phyloP scores from a whole-genome alignment of 2,329 filamentous ascomycete species.

The Geosmithia putterillii region DNA sequence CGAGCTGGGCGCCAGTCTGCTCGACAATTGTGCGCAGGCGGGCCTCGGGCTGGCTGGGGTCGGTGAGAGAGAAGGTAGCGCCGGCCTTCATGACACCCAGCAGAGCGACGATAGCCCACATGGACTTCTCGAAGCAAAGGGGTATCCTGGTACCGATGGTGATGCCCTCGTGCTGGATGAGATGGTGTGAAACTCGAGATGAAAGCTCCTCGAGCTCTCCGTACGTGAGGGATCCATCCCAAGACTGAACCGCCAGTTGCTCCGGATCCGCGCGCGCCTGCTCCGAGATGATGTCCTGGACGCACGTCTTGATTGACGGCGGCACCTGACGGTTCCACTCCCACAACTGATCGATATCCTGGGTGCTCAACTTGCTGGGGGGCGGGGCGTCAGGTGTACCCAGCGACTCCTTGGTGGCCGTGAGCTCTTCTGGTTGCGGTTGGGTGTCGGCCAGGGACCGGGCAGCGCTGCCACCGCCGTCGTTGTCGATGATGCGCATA shows the following conservation, averaged over 20 bases:
- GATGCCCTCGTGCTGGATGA: slow-evolving; percentile 21
- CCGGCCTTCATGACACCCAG: slow-evolving; percentile 36
- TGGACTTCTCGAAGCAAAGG: slow-evolving; percentile 37
- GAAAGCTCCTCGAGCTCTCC: slow-evolving; percentile 28
- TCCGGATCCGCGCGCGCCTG: slow-evolving; percentile 21
- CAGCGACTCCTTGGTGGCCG: background rate
- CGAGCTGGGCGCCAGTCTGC: slow-evolving; percentile 23
- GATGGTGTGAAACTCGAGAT: slow-evolving; percentile 24
- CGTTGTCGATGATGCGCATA: slow-evolving; percentile 11
- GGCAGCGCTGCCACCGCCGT: slow-evolving; percentile 7
- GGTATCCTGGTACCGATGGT: slow-evolving; percentile 28
- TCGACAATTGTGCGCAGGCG: slow-evolving; percentile 30
- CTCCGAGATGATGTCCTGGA: slow-evolving; percentile 33
- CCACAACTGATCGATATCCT: slow-evolving; percentile 28
- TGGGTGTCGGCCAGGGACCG: slow-evolving; percentile 2
- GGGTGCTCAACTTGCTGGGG: background rate
- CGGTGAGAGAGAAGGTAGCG: slow-evolving; percentile 31
- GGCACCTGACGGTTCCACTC: slow-evolving; percentile 30
- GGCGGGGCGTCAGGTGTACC: background rate
- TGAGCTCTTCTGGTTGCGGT: background rate
- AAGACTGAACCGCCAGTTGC: slow-evolving; percentile 32
- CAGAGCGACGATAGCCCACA: slow-evolving; percentile 30
- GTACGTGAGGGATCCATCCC: slow-evolving; percentile 36
- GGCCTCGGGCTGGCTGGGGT: slow-evolving; percentile 31
- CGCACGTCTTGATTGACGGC: slow-evolving; percentile 24